Evolutionary conservation across 1,139 yeast species (phyloP).

Genomic region (Arxiozyma heterogenica): DNA sequence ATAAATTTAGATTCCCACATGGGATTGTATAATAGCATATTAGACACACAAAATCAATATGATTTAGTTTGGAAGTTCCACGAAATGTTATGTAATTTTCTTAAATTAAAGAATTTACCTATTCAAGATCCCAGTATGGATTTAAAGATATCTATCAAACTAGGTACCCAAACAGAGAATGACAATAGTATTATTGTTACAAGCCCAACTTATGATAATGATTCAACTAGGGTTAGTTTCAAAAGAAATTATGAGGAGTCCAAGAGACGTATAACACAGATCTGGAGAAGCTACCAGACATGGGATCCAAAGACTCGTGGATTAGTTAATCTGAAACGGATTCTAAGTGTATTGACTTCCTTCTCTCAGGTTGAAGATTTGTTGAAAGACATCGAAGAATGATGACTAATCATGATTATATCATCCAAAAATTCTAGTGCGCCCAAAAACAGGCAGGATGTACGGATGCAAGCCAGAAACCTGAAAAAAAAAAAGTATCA

Average conservation of each 20-base stretch:
- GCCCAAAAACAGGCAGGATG: neutral
- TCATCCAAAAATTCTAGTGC: neutral
- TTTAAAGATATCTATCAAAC: conserved; percentile 14
- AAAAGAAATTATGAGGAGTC: conserved; percentile 20
- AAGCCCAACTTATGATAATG: neutral
- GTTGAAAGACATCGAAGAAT: conserved; percentile 15
- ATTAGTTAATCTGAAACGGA: conserved; percentile 22
- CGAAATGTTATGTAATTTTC: conserved; percentile 24
- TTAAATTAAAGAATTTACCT: conserved; percentile 25
- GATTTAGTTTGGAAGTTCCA: conserved; percentile 32
- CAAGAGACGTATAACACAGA: conserved; percentile 13
- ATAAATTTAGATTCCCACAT: conserved; percentile 16
- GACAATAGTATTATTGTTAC: neutral
- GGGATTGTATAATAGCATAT: conserved; percentile 15
- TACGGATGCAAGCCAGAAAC: too few species aligned
- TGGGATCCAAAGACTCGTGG: conserved; percentile 32
- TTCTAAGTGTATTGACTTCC: conserved; percentile 26
- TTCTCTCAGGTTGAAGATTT: conserved; percentile 21
- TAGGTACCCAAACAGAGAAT: neutral
- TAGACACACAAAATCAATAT: conserved; percentile 27
- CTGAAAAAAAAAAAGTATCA: too few species aligned
- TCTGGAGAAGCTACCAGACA: conserved; percentile 24
- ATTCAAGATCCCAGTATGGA: conserved; percentile 11
- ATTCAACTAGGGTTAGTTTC: conserved; percentile 9
- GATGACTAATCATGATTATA: neutral